Evolutionary conservation across 169 alveolate species (phyloP), one percentile per base, ranked within the genome.

Genomic region (Eimeria praecox): DNA sequence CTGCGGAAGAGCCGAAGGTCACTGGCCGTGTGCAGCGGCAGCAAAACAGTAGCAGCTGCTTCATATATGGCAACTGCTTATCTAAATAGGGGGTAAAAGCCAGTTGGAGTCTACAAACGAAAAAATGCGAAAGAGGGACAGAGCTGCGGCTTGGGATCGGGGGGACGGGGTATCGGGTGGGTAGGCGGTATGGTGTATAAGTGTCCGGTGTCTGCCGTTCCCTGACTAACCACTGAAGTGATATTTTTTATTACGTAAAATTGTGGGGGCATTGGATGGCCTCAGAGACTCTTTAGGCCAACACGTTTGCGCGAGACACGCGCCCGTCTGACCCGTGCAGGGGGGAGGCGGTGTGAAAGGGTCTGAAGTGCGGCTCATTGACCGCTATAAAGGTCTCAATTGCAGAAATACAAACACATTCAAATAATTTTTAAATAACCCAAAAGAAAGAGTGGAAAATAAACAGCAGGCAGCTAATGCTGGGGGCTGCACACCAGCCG

Each of bases 321-420:
- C 78, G 93, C 93, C 93, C 93, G 93, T 87, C 83, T 87, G 52
- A 75, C 83, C 78, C 93, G 93, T 56, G 93, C 93, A 87, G 56
- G 71, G 82, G 73, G 91, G 91, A 35, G 22, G 75, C 35, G 14
- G 88, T 9, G 42, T 75, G 35, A 83, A 83, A 24, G 38, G 91
- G 73, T 30, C 75, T 16, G 22, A 30, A 30, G 73, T 30, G 91
- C 91, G 40, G 91, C 77, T 52, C 91, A 83, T 83, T 83, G 91
- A 30, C 38, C 52, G 52, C 49, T 56, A 22, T 16, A 14, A 35
- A 38, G 91, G 69, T 33, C 52, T 24, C 49, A 30, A 54, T n/a
- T 54, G n/a, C 22, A 30, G 0, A n/a, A n/a, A 46, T 54, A 9
- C 52, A 83, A 46, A 78, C 66, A 2, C 27, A 3, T 35, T 22